Conservation (phyloP, 148 eudicot genomes). For the Beta vulgaris region DNA sequence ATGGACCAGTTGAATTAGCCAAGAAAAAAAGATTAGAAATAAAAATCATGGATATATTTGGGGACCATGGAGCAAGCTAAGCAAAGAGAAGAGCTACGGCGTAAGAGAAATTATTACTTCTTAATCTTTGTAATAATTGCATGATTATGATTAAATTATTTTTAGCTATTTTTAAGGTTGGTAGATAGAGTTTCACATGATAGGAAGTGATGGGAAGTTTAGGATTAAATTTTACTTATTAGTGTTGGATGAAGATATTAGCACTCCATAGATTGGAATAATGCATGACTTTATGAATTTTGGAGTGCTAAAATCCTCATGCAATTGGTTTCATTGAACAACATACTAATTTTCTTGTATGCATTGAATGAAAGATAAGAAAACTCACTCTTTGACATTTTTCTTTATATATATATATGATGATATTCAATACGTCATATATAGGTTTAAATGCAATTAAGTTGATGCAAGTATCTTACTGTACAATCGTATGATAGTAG, state of each 20-base stretch:
- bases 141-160: conserved; percentile 28
- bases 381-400: not conserved
- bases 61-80: conserved; percentile 13
- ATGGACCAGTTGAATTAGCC: conserved; percentile 27
- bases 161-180: conserved; percentile 24
- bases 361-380: not conserved
- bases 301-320: conserved; percentile 39
- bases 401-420: not conserved
- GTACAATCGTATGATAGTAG: not conserved
- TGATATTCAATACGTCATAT: not conserved
- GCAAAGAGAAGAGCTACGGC: too few relatives aligned
- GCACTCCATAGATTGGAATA: conserved; percentile 31
- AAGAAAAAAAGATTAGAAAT: not conserved
- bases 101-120: conserved; percentile 14
- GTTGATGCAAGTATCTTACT: not conserved
- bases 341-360: conserved; percentile 7
- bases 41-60: conserved; percentile 13
- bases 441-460: too few relatives aligned
- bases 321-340: conserved; percentile 10
- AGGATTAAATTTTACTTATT: not conserved
- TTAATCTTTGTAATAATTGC: conserved; percentile 27
- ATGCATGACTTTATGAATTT: not conserved
- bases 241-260: conserved; percentile 29
- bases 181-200: conserved; percentile 25
- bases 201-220: not conserved